Evolutionary conservation across 2,329 filamentous ascomycete species (phyloP), one percentile per base, ranked within the genome.

Genomic region (Diaporthe capsici): DNA sequence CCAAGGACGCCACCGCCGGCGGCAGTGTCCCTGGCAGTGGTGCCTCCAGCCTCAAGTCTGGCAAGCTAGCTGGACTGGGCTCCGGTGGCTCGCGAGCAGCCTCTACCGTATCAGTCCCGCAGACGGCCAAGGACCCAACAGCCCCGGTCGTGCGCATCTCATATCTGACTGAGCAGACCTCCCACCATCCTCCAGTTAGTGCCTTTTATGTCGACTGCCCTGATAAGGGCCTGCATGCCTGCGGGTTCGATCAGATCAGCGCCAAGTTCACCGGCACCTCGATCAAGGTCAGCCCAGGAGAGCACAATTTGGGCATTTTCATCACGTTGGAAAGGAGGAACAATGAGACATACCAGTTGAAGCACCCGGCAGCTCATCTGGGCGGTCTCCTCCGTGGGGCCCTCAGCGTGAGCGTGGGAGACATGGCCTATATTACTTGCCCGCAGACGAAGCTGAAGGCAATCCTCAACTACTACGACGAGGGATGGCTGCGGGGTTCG

Each of bases 241-340:
- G 94, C 75, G 97, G 97, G 1, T 99, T 96, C 82, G 97, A 99
- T 82, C 97, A 99, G 86, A 93, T 99, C 81, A 96, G 94, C 79
- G 97, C 97, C 82, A 98, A 98, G 84, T 99, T 99, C 85, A 98
- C 97, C 1, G 97, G 97, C 75, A 98, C 97, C 25, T 96, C 94
- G 80, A 90, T 99, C 84, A 95, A 95, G 82, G 96, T 99, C 51
- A 92, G 93, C 31, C 95, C 97, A 0, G 97, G 97, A 78, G 93
- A 96, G 82, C 95, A 98, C 86, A 99, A 99, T 84, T 88, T 97
- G 79, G 97, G 97, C 78, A 98, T 99, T 80, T 99, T 98, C 85
- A 93, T 99, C 83, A 96, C 92, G 13, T 86, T 98, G 37, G 92
- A 95, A 80, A 93, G 92, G 78, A 90, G 94, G 72, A 92, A 93